These are phyloP conservation scores for Podospora appendiculata DNA, from an alignment of 495 filamentous ascomycete genomes.

Conservation along the genomic window DNA sequence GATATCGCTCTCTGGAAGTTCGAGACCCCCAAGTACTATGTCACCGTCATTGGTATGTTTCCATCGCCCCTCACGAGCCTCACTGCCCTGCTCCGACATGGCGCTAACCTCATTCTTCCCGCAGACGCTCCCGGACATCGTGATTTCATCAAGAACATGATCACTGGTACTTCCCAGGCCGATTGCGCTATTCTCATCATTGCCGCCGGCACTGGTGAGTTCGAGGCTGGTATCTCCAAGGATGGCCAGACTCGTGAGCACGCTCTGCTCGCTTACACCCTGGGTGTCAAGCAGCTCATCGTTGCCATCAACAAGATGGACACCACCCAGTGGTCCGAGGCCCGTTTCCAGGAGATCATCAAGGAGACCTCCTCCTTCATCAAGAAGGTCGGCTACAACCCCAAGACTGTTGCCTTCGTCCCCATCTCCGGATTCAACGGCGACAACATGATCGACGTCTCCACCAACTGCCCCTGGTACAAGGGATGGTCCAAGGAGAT, in stretches of 20 bases:
- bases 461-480: slow-evolving; percentile 98
- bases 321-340: slow-evolving; percentile 96
- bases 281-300: slow-evolving; percentile 99
- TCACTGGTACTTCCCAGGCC: slow-evolving; percentile 99
- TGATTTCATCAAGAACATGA: slow-evolving; percentile 99
- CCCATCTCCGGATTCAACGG: slow-evolving; percentile 99
- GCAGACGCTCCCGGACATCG: slow-evolving; percentile 96
- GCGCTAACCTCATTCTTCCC: slow-evolving; percentile 5
- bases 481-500: slow-evolving; percentile 99
- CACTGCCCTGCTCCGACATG: not conserved
- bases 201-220: slow-evolving; percentile 99
- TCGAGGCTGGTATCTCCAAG: slow-evolving; percentile 99
- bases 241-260: slow-evolving; percentile 99
- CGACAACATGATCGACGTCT: slow-evolving; percentile 97
- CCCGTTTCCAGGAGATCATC: slow-evolving; percentile 96
- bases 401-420: slow-evolving; percentile 95
- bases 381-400: slow-evolving; percentile 99
- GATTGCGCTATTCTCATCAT: slow-evolving; percentile 99
- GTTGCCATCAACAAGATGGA: slow-evolving; percentile 99
- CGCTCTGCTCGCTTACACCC: slow-evolving; percentile 99
- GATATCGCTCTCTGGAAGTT: slow-evolving; percentile 99
- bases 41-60: slow-evolving; percentile 90
- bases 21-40: slow-evolving; percentile 97
- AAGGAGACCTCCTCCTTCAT: slow-evolving; percentile 99
- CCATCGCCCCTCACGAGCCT: not conserved